phyloP scores from a whole-genome alignment of 805 yeast genomes.

The Wickerhamiella sergipiensis region DNA sequence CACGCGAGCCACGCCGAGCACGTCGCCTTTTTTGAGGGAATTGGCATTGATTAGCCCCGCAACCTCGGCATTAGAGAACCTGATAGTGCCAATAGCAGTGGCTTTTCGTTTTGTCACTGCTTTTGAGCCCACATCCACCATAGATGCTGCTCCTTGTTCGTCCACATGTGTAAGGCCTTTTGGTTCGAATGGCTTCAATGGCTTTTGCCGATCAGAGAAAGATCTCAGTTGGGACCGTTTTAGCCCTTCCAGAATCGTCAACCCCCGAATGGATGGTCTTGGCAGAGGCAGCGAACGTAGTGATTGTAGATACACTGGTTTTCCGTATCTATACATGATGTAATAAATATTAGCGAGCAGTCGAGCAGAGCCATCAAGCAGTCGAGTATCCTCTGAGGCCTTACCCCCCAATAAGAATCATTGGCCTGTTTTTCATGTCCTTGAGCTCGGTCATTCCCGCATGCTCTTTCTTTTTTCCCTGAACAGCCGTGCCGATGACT shows the following conservation, averaged over 20 bases:
- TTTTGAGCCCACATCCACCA: constrained; percentile 38
- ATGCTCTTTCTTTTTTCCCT: constrained; percentile 35
- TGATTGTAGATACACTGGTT: not conserved
- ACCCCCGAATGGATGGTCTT: too few relatives aligned
- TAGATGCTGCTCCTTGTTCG: constrained; percentile 30
- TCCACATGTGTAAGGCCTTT: constrained; percentile 32
- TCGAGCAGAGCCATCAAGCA: too few relatives aligned
- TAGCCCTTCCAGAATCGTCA: too few relatives aligned
- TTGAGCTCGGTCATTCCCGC: constrained; percentile 38
- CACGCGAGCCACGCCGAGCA: constrained; percentile 33
- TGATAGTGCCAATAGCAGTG: constrained; percentile 31
- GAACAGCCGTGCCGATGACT: constrained; percentile 34
- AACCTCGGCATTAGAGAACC: constrained; percentile 27
- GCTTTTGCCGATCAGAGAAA: too few relatives aligned
- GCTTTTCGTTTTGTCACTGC: constrained; percentile 30
- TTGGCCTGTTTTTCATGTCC: constrained; percentile 37
- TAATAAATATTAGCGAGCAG: not conserved
- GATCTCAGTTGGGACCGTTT: too few relatives aligned
- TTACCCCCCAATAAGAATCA: constrained; percentile 45
- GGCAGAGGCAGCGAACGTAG: too few relatives aligned
- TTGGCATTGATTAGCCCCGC: constrained; percentile 25
- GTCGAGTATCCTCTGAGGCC: constrained; percentile 5
- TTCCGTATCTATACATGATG: not conserved
- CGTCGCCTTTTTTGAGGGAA: constrained; percentile 39
- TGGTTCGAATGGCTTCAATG: too few relatives aligned